Conservation (phyloP, 2,329 filamentous ascomycete species). For the Colletotrichum ledebouriae region DNA sequence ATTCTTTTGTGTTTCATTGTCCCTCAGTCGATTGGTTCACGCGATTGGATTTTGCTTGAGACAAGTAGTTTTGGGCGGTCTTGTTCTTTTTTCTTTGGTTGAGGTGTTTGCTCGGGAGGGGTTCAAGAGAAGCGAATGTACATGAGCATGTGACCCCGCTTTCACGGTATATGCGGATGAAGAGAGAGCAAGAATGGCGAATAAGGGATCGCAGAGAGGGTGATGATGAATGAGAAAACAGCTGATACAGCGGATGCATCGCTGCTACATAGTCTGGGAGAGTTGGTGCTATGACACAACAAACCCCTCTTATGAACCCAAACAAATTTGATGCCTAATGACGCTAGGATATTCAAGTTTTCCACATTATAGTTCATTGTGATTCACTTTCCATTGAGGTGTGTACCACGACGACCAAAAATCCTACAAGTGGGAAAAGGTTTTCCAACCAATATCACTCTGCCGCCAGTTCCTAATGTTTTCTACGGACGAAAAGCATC, state of each 20-base stretch:
- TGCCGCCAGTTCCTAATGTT: not conserved
- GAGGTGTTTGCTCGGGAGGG: not conserved
- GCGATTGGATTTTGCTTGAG: constrained; percentile 24
- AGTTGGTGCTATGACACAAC: constrained; percentile 32
- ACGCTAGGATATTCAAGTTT: constrained; percentile 30
- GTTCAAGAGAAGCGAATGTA: not conserved
- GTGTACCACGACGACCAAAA: not conserved
- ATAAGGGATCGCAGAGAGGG: constrained; percentile 1
- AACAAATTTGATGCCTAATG: constrained; percentile 41
- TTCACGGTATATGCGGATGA: not conserved
- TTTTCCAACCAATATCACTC: too few species aligned
- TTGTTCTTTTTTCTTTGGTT: constrained; percentile 19
- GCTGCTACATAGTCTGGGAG: constrained; percentile 32
- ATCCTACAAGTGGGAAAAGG: not conserved
- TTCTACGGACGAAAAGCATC: too few species aligned
- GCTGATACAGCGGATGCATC: constrained; percentile 6
- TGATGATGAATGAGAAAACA: constrained; percentile 20
- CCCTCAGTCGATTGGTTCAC: constrained; percentile 5
- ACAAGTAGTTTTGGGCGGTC: constrained; percentile 26
- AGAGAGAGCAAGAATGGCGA: not conserved
- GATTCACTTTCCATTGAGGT: constrained; percentile 1
- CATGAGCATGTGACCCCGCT: constrained; percentile 8
- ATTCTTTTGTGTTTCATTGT: constrained; percentile 25
- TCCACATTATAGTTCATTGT: not conserved
- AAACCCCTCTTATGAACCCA: constrained; percentile 37